Percentiles rank a stretch among this genome's conserved stretches.
Evolutionary conservation across 2,329 filamentous ascomycete genomes (phyloP).

Genomic region (Rhinocladiella mackenziei): DNA sequence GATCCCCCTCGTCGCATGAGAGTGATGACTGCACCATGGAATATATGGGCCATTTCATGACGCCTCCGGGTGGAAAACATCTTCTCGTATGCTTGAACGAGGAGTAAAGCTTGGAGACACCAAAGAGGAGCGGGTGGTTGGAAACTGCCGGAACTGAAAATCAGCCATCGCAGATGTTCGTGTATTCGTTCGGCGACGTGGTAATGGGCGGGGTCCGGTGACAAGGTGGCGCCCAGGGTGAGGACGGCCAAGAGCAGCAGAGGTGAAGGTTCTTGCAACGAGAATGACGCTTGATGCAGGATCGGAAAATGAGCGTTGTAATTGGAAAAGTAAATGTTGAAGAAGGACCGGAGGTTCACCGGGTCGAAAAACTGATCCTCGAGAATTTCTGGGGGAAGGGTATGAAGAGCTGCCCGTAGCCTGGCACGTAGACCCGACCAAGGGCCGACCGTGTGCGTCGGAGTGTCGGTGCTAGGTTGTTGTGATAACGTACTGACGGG

Average conservation of each 20-base stretch:
- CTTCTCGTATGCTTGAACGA: slow-evolving; percentile 31
- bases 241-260: slow-evolving; percentile 31
- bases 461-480: slow-evolving; percentile 3
- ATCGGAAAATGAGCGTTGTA: slow-evolving; percentile 34
- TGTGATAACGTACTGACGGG: slow-evolving; percentile 17
- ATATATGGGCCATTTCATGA: slow-evolving; percentile 33
- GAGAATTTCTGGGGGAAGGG: slow-evolving; percentile 22
- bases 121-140: slow-evolving; percentile 32
- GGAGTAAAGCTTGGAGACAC: slow-evolving; percentile 32
- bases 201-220: slow-evolving; percentile 27
- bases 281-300: slow-evolving; percentile 28
- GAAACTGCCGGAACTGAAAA: slow-evolving; percentile 29
- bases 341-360: slow-evolving; percentile 27
- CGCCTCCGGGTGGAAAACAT: slow-evolving; percentile 32
- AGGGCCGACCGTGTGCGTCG: background rate
- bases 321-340: slow-evolving; percentile 30
- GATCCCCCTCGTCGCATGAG: slow-evolving; percentile 20
- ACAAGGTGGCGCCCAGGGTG: slow-evolving; percentile 30
- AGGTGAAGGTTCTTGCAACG: slow-evolving; percentile 23
- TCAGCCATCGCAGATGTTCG: slow-evolving; percentile 29
- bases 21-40: slow-evolving; percentile 32
- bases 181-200: slow-evolving; percentile 27
- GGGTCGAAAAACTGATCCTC: slow-evolving; percentile 30
- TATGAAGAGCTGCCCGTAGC: slow-evolving; percentile 25
- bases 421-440: slow-evolving; percentile 26